A percentile compares a stretch with the other conserved stretches of the same genome.
Conservation (phyloP, 352 stramenopile genomes). For the Phytophthora podocarpi region DNA sequence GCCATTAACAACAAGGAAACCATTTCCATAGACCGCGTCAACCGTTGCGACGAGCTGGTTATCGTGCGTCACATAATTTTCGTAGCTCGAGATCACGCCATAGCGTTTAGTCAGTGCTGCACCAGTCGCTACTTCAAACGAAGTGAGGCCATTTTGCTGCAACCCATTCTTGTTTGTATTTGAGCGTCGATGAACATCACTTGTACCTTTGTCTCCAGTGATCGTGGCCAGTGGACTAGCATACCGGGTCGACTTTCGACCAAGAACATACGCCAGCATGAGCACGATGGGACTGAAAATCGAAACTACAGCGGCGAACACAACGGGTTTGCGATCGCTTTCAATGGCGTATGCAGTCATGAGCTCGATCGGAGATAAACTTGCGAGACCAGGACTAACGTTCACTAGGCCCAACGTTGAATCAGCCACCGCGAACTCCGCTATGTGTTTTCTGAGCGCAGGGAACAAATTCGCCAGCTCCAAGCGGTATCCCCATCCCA, state of each 20-base stretch:
- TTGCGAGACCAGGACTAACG: constrained; percentile 9
- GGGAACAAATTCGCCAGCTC: constrained; percentile 21
- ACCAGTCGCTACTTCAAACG: constrained; percentile 31
- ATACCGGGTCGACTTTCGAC: constrained; percentile 16
- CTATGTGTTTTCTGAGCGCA: constrained; percentile 10
- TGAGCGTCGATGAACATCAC: not conserved
- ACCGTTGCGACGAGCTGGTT: constrained; percentile 28
- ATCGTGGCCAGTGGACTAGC: not conserved
- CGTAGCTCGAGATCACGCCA: constrained; percentile 27
- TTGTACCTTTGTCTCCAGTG: not conserved
- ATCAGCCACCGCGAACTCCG: constrained; percentile 9
- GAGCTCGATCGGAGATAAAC: constrained; percentile 25
- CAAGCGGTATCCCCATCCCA: constrained; percentile 23
- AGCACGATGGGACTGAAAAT: constrained; percentile 29
- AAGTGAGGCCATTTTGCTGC: constrained; percentile 14
- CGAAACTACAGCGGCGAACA: constrained; percentile 20
- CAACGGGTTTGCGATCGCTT: constrained; percentile 9
- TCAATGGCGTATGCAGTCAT: constrained; percentile 25
- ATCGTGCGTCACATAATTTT: constrained; percentile 28
- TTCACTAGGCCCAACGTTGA: constrained; percentile 2
- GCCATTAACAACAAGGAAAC: constrained; percentile 42
- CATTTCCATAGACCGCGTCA: constrained; percentile 45
- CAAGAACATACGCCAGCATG: constrained; percentile 24
- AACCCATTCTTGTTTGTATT: constrained; percentile 10
- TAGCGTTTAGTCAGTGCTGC: constrained; percentile 25